Evolutionary conservation across 2,329 filamentous ascomycete species (phyloP).

Genomic region (Sphaerostilbella broomeana): DNA sequence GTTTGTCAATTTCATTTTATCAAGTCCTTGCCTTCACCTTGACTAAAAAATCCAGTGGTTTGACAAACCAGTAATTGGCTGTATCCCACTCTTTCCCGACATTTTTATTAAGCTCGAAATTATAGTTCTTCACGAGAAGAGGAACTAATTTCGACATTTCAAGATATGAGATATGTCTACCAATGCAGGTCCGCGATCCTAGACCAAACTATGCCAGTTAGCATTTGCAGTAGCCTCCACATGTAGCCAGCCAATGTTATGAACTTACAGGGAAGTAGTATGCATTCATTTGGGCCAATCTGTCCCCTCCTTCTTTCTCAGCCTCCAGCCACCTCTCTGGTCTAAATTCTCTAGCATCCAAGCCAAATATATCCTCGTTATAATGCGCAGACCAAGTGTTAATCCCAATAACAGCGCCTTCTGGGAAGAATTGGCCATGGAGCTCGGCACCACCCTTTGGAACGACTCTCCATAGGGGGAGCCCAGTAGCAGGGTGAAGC

Average conservation of each 20-base stretch:
- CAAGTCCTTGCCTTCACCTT: slow-evolving; percentile 9
- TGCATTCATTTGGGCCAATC: slow-evolving; percentile 23
- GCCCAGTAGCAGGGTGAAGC: slow-evolving; percentile 40
- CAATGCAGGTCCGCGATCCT: slow-evolving; percentile 37
- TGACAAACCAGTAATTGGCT: slow-evolving; percentile 37
- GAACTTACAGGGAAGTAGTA: slow-evolving; percentile 23
- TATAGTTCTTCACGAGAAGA: slow-evolving; percentile 28
- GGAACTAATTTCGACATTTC: slow-evolving; percentile 39
- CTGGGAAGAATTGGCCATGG: slow-evolving; percentile 26
- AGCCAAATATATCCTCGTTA: slow-evolving; percentile 24
- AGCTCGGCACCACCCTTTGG: slow-evolving; percentile 38
- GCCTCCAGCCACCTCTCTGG: slow-evolving; percentile 36
- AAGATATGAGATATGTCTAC: slow-evolving; percentile 35
- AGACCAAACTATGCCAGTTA: slow-evolving; percentile 28
- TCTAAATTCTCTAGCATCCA: slow-evolving; percentile 28
- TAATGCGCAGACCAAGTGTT: slow-evolving; percentile 31
- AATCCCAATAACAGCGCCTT: slow-evolving; percentile 27
- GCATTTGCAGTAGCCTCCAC: neutral
- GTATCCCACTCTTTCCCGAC: slow-evolving; percentile 24
- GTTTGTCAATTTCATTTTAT: neutral
- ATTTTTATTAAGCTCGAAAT: slow-evolving; percentile 23
- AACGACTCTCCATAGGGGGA: slow-evolving; percentile 42
- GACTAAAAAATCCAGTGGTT: slow-evolving; percentile 34
- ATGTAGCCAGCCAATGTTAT: neutral
- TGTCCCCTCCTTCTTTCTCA: slow-evolving; percentile 17